Percentiles rank a stretch among this genome's conserved stretches.
phyloP scores from a whole-genome alignment of 306 rosid species.

The Cucumis cinereus region DNA sequence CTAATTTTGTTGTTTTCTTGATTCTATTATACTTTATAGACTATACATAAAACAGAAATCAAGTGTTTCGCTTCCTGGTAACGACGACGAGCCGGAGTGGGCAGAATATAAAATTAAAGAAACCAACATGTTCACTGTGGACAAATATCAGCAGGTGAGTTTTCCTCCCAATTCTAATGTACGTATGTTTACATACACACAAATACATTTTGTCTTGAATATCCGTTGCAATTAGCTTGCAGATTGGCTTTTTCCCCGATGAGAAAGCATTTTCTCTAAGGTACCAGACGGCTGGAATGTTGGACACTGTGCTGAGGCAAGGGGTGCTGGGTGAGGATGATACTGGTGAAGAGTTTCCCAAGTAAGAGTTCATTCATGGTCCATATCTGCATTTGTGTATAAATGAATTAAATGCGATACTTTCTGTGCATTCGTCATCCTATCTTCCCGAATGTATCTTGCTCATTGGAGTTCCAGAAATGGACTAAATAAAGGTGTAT shows the following conservation, averaged over 20 bases:
- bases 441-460: not conserved
- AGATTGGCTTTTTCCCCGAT: conserved; percentile 82
- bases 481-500: not conserved
- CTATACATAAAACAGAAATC: conserved; percentile 70
- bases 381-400: too few species aligned
- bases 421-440: not conserved
- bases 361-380: conserved; percentile 28
- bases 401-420: not conserved
- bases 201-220: conserved; percentile 21
- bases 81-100: conserved; percentile 57
- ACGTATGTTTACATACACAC: not conserved
- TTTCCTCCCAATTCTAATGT: not conserved
- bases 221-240: conserved; percentile 68
- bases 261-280: conserved; percentile 83
- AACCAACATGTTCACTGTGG: conserved; percentile 84
- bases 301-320: conserved; percentile 71
- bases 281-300: conserved; percentile 96
- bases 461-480: not conserved
- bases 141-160: conserved; percentile 93
- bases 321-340: conserved; percentile 97
- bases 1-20: not conserved
- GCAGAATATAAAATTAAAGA: conserved; percentile 93
- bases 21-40: conserved; percentile 25
- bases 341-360: conserved; percentile 87
- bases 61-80: conserved; percentile 43